These are phyloP conservation scores for Fusarium bulbicola DNA, from an alignment of 2,329 filamentous ascomycete species.

Conservation along the genomic window DNA sequence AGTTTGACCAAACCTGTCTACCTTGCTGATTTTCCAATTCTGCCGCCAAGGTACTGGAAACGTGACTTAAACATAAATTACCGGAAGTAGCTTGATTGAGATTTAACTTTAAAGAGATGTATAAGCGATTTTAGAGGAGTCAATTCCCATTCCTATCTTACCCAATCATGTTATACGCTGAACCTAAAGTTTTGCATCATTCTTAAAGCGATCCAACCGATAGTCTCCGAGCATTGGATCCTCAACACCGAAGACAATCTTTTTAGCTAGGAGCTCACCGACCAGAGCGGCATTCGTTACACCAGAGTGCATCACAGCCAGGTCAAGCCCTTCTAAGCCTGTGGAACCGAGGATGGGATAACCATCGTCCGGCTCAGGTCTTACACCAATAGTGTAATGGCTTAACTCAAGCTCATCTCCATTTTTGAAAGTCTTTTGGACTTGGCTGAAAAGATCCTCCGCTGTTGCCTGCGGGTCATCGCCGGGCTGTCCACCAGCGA, in stretches of 20 bases:
- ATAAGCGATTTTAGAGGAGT: not conserved
- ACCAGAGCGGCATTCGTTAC: not conserved
- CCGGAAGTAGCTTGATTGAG: too few relatives aligned
- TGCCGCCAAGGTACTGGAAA: too few relatives aligned
- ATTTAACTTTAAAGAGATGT: too few relatives aligned
- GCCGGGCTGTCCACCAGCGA: not conserved
- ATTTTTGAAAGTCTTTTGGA: not conserved
- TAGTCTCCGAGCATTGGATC: not conserved
- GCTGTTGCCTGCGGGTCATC: not conserved
- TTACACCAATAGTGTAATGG: not conserved
- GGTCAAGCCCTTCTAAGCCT: not conserved
- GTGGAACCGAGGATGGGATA: not conserved
- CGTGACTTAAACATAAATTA: too few relatives aligned
- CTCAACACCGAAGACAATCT: not conserved
- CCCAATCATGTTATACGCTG: fast-evolving
- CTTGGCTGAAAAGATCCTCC: not conserved
- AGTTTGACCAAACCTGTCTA: fast-evolving
- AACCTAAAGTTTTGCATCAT: not conserved
- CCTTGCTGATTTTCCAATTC: fast-evolving
- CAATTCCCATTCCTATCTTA: not conserved
- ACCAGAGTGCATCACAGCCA: not conserved
- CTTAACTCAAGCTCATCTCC: not conserved
- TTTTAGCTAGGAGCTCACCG: not conserved
- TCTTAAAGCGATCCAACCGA: not conserved
- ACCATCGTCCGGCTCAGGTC: not conserved